Conservation (phyloP, 23 red algal species). For the Agarophyton chilense region DNA sequence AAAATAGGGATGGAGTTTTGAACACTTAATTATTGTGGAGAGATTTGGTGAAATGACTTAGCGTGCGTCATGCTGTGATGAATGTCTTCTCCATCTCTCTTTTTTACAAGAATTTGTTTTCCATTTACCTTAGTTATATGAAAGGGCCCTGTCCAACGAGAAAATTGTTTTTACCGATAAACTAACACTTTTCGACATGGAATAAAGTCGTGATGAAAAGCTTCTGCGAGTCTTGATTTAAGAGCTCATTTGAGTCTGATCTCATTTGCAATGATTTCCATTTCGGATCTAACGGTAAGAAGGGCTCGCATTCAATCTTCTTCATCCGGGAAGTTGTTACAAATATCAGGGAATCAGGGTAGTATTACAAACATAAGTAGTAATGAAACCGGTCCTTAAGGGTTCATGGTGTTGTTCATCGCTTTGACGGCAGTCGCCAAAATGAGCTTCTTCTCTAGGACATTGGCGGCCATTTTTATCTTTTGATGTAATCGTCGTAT, state of each 20-base stretch:
- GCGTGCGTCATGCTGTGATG: too few species aligned
- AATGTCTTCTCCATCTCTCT: too few species aligned
- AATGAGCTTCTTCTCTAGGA: neutral
- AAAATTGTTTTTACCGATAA: too few species aligned
- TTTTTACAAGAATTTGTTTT: too few species aligned
- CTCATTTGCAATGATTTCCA: neutral
- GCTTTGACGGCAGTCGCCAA: neutral
- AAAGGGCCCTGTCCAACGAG: too few species aligned
- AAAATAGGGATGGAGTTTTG: too few species aligned
- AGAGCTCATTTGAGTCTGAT: neutral
- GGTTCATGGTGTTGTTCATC: conserved; percentile 1
- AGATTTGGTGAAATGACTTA: too few species aligned
- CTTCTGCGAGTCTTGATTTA: too few species aligned
- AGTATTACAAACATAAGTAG: conserved; percentile 1
- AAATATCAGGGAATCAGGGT: neutral
- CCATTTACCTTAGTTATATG: too few species aligned
- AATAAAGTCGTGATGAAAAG: too few species aligned
- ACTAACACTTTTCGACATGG: too few species aligned
- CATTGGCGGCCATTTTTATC: neutral
- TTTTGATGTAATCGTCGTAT: neutral
- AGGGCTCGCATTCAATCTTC: neutral
- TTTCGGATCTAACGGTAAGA: neutral
- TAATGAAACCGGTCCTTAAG: neutral
- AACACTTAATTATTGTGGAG: too few species aligned
- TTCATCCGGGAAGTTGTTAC: neutral